Evolutionary conservation across 345 rosid species (phyloP).

Genomic region (Raphanus sativus): DNA sequence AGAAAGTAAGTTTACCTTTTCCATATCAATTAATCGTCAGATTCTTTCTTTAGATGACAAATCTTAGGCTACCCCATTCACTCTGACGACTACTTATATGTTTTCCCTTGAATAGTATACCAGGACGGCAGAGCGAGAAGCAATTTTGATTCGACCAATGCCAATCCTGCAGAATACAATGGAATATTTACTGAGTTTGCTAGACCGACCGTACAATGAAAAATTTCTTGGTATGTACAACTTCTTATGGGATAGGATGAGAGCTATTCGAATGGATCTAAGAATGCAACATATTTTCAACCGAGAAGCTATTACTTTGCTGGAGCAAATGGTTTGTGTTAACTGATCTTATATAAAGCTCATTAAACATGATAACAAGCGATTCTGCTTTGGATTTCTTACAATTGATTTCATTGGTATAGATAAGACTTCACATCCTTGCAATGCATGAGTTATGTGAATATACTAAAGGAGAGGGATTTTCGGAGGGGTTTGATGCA

Average conservation of each 20-base stretch:
- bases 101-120: slow-evolving; percentile 57
- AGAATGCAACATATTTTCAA: slow-evolving; percentile 96
- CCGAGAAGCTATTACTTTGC: slow-evolving; percentile 72
- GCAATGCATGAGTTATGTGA: slow-evolving; percentile 98
- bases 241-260: slow-evolving; percentile 98
- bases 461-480: slow-evolving; percentile 93
- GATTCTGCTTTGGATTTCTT: slow-evolving; percentile 18
- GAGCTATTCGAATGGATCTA: slow-evolving; percentile 95
- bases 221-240: slow-evolving; percentile 83
- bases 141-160: slow-evolving; percentile 86
- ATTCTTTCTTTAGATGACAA: slow-evolving; percentile 23
- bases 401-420: slow-evolving; percentile 41
- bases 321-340: slow-evolving; percentile 90
- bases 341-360: slow-evolving; percentile 4
- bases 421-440: slow-evolving; percentile 94
- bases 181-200: slow-evolving; percentile 75
- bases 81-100: slow-evolving; percentile 33
- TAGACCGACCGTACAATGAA: slow-evolving; percentile 78
- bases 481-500: slow-evolving; percentile 96
- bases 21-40: not conserved
- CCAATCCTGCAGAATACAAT: slow-evolving; percentile 76
- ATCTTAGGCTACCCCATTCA: not conserved
- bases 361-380: not conserved
- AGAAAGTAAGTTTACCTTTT: slow-evolving; percentile 46
- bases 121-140: slow-evolving; percentile 96